Evolutionary conservation across 2,329 filamentous ascomycete genomes (phyloP), one percentile per base, ranked within the genome.

Genomic region (Ophiostoma ips): DNA sequence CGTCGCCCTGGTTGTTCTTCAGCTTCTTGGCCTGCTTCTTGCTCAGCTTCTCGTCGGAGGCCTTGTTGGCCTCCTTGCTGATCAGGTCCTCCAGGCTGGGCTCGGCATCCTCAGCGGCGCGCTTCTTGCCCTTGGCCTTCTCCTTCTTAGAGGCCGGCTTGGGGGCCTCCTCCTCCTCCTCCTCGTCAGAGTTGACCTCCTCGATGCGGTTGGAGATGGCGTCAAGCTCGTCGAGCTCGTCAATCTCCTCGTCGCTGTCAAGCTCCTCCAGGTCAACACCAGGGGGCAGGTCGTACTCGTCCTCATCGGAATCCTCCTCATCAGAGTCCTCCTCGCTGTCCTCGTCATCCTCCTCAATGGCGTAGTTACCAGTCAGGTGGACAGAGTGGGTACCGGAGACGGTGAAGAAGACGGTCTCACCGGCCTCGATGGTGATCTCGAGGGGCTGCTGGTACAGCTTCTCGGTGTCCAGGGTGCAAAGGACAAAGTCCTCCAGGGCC

Each of bases 1-100:
- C 82, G 64, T 95, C 84, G 58, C 90, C 92, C 66, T 94, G 87
- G 76, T 96, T 96, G 77, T 95, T 95, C 81, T 94, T 94, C 57
- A 90, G 77, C 77, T 95, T 95, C 83, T 98, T 96, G 61, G 84
- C 77, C 68, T 96, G 87, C 75, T 95, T 95, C 78, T 95, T 95
- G 77, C 81, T 89, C 56, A 88, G 76, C 72, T 89, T 89, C 58
- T 75, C 64, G 59, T 88, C 83, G 57, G 79, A 77, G 55, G 76
- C 48, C 69, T 89, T 43, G 46, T 47, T 89, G 58, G 68, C 64
- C 53, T 73, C 75, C 70, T 92, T 90, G 66, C 81, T 76, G 62
- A 95, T 94, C 66, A 95, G 69, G 57, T 86, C 85, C 60, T 95
- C 89, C 24, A 95, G 82, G 54, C 72, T 75, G 64, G 83, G 79